A percentile compares a stretch with the other conserved stretches of the same genome.
These are phyloP conservation scores for Tanacetum coccineum DNA, from an alignment of 129 eudicot genomes.

Conservation along the genomic window DNA sequence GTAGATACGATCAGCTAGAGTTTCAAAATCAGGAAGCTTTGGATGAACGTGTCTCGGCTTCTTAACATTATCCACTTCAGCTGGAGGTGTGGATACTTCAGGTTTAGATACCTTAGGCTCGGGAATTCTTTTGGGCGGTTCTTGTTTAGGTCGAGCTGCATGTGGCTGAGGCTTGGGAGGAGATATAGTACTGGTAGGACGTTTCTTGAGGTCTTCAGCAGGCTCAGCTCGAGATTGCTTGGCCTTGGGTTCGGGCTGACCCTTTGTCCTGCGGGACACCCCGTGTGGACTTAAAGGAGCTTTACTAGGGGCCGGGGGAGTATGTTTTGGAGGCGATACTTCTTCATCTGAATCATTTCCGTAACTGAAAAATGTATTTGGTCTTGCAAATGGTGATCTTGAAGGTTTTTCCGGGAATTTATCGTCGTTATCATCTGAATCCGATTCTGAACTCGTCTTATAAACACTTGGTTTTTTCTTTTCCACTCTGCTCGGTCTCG, in stretches of 20 bases:
- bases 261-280: conserved; percentile 66
- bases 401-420: conserved; percentile 20
- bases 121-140: neutral
- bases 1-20: conserved; percentile 54
- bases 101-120: conserved; percentile 24
- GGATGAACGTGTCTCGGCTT: conserved; percentile 90
- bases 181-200: conserved; percentile 9
- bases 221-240: neutral
- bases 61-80: conserved; percentile 36
- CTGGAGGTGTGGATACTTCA: conserved; percentile 28
- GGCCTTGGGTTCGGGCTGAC: conserved; percentile 23
- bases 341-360: conserved; percentile 45
- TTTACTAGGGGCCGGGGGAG: conserved; percentile 27
- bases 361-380: conserved; percentile 39
- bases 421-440: conserved; percentile 42
- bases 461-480: conserved; percentile 29
- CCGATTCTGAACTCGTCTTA: conserved; percentile 34
- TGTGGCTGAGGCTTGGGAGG: conserved; percentile 19
- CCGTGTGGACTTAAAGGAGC: conserved; percentile 28
- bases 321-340: conserved; percentile 24
- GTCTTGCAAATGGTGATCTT: conserved; percentile 37
- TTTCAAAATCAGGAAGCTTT: conserved; percentile 82
- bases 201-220: neutral
- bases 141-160: conserved; percentile 10
- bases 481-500: conserved; percentile 16